phyloP scores from a whole-genome alignment of 2,329 filamentous ascomycete genomes.

The Cercospora canescens region DNA sequence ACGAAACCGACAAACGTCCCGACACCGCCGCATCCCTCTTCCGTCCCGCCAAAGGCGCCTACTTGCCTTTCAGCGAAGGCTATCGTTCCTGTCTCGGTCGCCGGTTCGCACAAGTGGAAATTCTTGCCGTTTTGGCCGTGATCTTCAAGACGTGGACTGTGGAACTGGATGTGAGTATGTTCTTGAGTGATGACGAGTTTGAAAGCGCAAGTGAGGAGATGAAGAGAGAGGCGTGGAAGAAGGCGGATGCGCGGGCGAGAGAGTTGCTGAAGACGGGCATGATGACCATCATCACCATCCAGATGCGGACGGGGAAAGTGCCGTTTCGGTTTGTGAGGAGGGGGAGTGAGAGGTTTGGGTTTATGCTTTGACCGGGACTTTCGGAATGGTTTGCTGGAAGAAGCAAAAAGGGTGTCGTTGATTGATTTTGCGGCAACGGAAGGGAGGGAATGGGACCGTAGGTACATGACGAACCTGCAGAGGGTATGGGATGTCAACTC shows the following conservation, averaged over 20 bases:
- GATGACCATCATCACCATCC: conserved; percentile 68
- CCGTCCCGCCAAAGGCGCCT: conserved; percentile 54
- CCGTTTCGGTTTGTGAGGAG: conserved; percentile 68
- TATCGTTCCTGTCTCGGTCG: conserved; percentile 57
- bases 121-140: conserved; percentile 54
- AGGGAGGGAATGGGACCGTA: no score
- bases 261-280: conserved; percentile 56
- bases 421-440: no score
- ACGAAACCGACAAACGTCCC: conserved; percentile 56
- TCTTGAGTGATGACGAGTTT: conserved; percentile 43
- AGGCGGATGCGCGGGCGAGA: conserved; percentile 58
- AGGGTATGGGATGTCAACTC: no score
- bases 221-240: conserved; percentile 58
- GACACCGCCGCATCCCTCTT: conserved; percentile 65
- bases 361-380: conserved; percentile 7
- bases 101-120: conserved; percentile 58
- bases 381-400: no score
- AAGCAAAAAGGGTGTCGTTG: no score
- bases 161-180: conserved; percentile 64
- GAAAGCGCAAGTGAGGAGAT: conserved; percentile 47
- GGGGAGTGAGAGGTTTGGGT: conserved; percentile 66
- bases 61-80: conserved; percentile 58
- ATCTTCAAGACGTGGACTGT: conserved; percentile 62
- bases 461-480: no score
- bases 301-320: conserved; percentile 64